Evolutionary conservation across 2,329 filamentous ascomycete genomes (phyloP).

Genomic region (Ceratocystis albifundus): DNA sequence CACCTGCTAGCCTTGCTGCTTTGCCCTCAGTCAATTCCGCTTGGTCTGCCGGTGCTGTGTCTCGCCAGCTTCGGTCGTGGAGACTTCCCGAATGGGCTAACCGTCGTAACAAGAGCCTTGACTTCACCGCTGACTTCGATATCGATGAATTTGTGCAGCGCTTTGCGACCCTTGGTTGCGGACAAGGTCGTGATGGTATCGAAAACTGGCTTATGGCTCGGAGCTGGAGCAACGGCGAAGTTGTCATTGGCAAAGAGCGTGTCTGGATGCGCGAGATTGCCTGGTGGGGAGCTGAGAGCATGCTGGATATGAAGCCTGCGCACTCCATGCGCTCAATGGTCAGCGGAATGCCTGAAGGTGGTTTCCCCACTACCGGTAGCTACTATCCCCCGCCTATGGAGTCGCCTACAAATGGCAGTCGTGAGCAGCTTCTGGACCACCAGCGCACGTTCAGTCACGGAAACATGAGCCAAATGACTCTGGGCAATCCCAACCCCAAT

Average conservation of each 20-base stretch:
- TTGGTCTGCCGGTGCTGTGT: slow-evolving; percentile 90
- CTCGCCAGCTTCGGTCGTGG: slow-evolving; percentile 86
- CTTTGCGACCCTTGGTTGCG: slow-evolving; percentile 73
- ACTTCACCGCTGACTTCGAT: slow-evolving; percentile 96
- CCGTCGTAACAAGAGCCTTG: slow-evolving; percentile 74
- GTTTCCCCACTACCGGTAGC: slow-evolving; percentile 55
- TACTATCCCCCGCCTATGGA: slow-evolving; percentile 60
- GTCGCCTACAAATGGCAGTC: slow-evolving; percentile 54
- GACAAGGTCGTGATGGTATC: slow-evolving; percentile 81
- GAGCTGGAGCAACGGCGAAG: slow-evolving; percentile 96
- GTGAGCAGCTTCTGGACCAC: slow-evolving; percentile 55
- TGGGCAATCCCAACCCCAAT: slow-evolving; percentile 30
- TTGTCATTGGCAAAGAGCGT: slow-evolving; percentile 78
- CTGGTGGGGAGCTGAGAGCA: slow-evolving; percentile 96
- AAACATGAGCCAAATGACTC: slow-evolving; percentile 44
- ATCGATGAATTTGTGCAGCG: slow-evolving; percentile 79
- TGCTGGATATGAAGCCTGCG: slow-evolving; percentile 76
- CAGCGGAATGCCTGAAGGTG: slow-evolving; percentile 41
- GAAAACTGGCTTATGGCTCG: slow-evolving; percentile 90
- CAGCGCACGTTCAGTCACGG: slow-evolving; percentile 46
- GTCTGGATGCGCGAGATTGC: slow-evolving; percentile 90
- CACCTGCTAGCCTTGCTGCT: slow-evolving; percentile 61
- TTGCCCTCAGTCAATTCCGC: slow-evolving; percentile 61
- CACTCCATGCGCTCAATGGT: slow-evolving; percentile 31
- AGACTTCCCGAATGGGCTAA: slow-evolving; percentile 94